These are phyloP conservation scores for Diaporthe vexans DNA, from an alignment of 2,329 filamentous ascomycete species.

Conservation along the genomic window DNA sequence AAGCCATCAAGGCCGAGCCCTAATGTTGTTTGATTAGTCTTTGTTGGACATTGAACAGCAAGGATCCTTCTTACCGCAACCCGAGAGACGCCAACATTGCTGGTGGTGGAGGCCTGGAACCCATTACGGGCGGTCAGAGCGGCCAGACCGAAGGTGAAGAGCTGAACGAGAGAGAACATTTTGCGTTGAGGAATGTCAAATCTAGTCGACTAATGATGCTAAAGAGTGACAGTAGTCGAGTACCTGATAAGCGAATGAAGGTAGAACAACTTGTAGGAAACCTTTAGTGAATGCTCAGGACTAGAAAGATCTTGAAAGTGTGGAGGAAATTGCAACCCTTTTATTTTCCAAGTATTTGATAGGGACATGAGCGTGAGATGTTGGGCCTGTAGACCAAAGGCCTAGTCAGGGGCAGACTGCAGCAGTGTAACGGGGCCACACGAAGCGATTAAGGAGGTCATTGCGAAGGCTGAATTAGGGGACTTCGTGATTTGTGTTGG, in stretches of 20 bases:
- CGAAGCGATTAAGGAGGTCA: not conserved
- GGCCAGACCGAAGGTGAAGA: constrained; percentile 27
- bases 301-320: fast-evolving
- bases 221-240: constrained; percentile 18
- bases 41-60: too few species aligned
- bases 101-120: not conserved
- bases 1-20: constrained; percentile 14
- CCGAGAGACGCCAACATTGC: not conserved
- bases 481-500: constrained; percentile 1
- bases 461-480: not conserved
- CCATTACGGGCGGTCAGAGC: not conserved
- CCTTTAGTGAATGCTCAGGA: not conserved
- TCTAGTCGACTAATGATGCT: not conserved
- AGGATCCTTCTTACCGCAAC: constrained; percentile 3
- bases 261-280: not conserved
- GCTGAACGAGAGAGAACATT: constrained; percentile 26
- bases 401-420: constrained; percentile 27
- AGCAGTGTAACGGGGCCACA: constrained; percentile 1
- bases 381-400: not conserved
- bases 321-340: not conserved
- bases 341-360: not conserved
- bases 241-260: not conserved
- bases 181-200: not conserved
- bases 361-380: not conserved
- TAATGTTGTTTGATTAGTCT: not conserved